Conservation (phyloP, 345 rosid genomes). For the Dipteronia dyeriana region DNA sequence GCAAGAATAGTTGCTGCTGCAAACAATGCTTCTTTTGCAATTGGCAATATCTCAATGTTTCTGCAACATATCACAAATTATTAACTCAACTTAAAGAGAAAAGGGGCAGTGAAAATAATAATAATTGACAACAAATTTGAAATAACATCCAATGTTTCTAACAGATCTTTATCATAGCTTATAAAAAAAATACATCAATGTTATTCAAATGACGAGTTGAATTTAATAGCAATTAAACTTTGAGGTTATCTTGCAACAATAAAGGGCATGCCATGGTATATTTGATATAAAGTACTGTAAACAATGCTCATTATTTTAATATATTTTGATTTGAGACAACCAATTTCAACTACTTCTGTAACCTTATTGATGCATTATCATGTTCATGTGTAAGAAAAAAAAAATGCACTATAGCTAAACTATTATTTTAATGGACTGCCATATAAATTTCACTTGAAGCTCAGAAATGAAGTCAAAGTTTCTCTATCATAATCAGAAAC, state of each 20-base stretch:
- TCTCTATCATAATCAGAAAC: not conserved
- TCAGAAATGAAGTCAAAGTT: not conserved
- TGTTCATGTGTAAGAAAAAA: not conserved
- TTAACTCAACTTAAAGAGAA: not conserved
- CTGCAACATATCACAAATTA: slow-evolving; percentile 46
- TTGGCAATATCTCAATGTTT: slow-evolving; percentile 56
- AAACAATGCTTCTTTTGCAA: slow-evolving; percentile 79
- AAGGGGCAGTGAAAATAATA: not conserved
- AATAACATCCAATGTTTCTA: not conserved
- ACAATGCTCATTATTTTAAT: not conserved
- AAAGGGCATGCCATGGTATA: not conserved
- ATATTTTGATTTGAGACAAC: not conserved
- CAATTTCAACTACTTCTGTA: not conserved
- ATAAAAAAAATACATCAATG: not conserved
- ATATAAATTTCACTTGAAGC: not conserved
- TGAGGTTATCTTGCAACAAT: not conserved
- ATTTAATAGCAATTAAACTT: not conserved
- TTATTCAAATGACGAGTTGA: not conserved
- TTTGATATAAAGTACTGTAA: not conserved
- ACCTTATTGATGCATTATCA: not conserved
- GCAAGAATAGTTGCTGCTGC: slow-evolving; percentile 60
- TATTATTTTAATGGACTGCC: too few species aligned
- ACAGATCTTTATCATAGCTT: not conserved
- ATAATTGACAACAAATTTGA: not conserved
- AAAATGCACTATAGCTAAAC: not conserved